phyloP scores from a whole-genome alignment of 2,329 filamentous ascomycete species.

The Fusarium sp. region DNA sequence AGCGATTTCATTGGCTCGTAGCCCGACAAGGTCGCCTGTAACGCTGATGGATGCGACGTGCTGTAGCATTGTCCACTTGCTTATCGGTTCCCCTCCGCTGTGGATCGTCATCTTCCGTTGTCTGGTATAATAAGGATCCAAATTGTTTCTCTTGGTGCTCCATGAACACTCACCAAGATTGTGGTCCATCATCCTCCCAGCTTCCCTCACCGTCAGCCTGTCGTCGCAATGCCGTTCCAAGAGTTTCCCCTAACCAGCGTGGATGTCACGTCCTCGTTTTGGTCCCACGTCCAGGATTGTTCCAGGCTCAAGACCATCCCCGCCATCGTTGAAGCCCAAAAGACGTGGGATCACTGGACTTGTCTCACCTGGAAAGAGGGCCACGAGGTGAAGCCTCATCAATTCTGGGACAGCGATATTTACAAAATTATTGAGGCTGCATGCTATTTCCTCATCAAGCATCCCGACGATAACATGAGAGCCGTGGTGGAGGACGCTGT shows the following conservation, averaged over 20 bases:
- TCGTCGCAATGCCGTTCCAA: background rate
- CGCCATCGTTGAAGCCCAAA: constrained; percentile 13
- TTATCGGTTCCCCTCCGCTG: background rate
- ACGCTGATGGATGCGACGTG: background rate
- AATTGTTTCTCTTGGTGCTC: background rate
- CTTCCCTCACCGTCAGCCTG: no score
- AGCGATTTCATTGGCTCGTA: background rate
- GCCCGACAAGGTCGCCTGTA: background rate
- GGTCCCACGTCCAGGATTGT: background rate
- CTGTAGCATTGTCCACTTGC: background rate
- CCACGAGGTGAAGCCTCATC: background rate
- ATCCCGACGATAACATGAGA: background rate
- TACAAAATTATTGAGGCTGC: constrained; percentile 7
- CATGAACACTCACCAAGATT: background rate
- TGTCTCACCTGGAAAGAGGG: constrained; percentile 13
- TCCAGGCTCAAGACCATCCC: constrained; percentile 5
- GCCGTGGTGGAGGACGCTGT: background rate
- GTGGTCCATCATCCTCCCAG: background rate
- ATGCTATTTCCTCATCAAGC: constrained; percentile 6
- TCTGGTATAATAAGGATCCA: constrained; percentile 1
- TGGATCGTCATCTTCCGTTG: background rate
- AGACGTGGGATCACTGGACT: background rate
- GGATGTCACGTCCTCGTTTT: background rate
- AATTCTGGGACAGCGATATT: constrained; percentile 20
- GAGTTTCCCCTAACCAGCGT: background rate